phyloP scores from a whole-genome alignment of 306 rosid genomes.

The Urtica urens region DNA sequence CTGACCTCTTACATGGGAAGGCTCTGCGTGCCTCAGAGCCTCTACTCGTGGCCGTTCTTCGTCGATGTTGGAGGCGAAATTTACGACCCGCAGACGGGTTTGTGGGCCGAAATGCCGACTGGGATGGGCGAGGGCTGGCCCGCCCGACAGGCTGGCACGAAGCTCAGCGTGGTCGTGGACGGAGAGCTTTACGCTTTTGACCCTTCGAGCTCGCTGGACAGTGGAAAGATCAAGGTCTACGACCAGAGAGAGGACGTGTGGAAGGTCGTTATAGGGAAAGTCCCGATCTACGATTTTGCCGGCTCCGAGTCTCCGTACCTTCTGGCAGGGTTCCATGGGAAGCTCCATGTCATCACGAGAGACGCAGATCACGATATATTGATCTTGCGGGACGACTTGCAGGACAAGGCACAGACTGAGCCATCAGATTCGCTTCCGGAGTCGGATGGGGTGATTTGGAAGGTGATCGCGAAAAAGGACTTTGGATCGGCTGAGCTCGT shows the following conservation, averaged over 20 bases:
- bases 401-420: constrained; percentile 20
- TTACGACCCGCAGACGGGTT: constrained; percentile 71
- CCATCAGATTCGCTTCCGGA: constrained; percentile 5
- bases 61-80: constrained; percentile 95
- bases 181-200: constrained; percentile 85
- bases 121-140: constrained; percentile 99
- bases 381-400: constrained; percentile 51
- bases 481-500: constrained; percentile 68
- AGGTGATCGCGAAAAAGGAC: constrained; percentile 43
- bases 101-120: constrained; percentile 81
- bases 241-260: constrained; percentile 73
- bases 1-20: constrained; percentile 78
- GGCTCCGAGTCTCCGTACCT: constrained; percentile 86
- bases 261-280: constrained; percentile 75
- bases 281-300: constrained; percentile 63
- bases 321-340: constrained; percentile 81
- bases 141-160: constrained; percentile 79
- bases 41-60: constrained; percentile 90
- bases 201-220: constrained; percentile 65
- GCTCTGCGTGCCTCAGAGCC: constrained; percentile 79
- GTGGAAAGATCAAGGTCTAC: constrained; percentile 80
- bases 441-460: constrained; percentile 49
- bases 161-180: constrained; percentile 71
- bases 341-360: constrained; percentile 86
- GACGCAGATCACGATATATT: constrained; percentile 52